phyloP scores from a whole-genome alignment of 768 basidiomycete genomes.

The Ephemerocybe angulata region DNA sequence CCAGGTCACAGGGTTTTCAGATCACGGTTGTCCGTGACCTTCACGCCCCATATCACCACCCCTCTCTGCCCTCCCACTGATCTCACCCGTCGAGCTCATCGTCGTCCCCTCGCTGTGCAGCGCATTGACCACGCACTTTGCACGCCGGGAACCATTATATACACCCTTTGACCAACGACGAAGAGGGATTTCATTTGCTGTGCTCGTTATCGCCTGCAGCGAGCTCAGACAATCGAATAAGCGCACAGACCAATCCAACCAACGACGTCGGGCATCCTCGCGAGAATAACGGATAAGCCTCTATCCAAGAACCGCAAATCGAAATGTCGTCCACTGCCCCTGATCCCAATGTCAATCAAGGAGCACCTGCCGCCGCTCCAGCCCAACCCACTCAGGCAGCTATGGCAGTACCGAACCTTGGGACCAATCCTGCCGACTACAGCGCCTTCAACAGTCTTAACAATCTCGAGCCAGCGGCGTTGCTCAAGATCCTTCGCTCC shows the following conservation, averaged over 20 bases:
- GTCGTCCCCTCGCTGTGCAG: not conserved
- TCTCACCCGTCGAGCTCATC: constrained; percentile 9
- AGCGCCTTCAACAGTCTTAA: constrained; percentile 22
- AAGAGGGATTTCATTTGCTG: not conserved
- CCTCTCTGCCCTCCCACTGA: constrained; percentile 20
- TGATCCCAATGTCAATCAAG: constrained; percentile 38
- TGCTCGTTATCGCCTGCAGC: not conserved
- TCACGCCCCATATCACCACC: constrained; percentile 32
- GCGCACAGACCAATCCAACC: not conserved
- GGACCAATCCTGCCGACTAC: constrained; percentile 24
- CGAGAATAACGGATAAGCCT: not conserved
- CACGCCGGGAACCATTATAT: not conserved
- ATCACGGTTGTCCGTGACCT: constrained; percentile 40
- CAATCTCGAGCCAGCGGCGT: constrained; percentile 51
- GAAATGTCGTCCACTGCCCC: constrained; percentile 36
- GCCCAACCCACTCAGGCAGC: constrained; percentile 27
- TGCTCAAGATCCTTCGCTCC: constrained; percentile 56
- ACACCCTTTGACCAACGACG: not conserved
- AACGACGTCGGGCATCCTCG: not conserved
- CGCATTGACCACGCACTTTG: not conserved
- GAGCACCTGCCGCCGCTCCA: constrained; percentile 23
- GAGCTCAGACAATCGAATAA: constrained; percentile 1
- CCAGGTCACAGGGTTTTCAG: constrained; percentile 40
- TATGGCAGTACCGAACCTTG: constrained; percentile 20
- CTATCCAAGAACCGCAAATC: not conserved